These are phyloP conservation scores for Aspergillus heteromorphus DNA, from an alignment of 495 filamentous ascomycete species.

Conservation along the genomic window DNA sequence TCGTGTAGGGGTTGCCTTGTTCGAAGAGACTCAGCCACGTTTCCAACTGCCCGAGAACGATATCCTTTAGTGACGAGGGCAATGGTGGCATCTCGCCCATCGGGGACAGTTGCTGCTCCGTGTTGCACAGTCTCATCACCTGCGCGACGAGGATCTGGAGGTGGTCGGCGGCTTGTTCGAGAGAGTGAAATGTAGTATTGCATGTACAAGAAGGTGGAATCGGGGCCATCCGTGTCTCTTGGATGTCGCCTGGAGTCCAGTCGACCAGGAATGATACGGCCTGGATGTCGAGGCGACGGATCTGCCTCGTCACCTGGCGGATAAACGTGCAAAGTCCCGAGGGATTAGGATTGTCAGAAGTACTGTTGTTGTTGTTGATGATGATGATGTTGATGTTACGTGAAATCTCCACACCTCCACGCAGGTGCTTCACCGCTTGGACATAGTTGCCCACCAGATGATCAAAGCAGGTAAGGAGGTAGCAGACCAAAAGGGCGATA, in stretches of 20 bases:
- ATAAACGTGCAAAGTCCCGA: constrained; percentile 1
- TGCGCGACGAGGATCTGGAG: constrained; percentile 8
- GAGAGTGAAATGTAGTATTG: constrained; percentile 3
- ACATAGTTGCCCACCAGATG: constrained; percentile 8
- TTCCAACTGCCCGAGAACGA: constrained; percentile 3
- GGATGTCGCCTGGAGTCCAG: constrained; percentile 2
- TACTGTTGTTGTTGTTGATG: not conserved
- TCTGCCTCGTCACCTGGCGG: constrained; percentile 5
- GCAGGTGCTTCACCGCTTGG: constrained; percentile 8
- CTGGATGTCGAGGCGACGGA: constrained; percentile 9
- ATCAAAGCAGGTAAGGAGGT: constrained; percentile 10
- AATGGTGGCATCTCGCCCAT: constrained; percentile 7
- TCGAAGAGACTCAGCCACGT: constrained; percentile 6
- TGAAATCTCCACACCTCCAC: constrained; percentile 7
- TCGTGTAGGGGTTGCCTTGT: constrained; percentile 2
- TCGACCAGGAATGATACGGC: constrained; percentile 7
- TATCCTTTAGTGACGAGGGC: constrained; percentile 2
- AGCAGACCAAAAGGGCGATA: constrained; percentile 5
- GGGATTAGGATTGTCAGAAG: not conserved
- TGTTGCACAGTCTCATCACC: constrained; percentile 7
- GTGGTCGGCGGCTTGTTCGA: constrained; percentile 8
- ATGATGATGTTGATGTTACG: constrained; percentile 1
- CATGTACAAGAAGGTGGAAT: not conserved
- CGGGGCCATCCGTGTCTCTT: not conserved
- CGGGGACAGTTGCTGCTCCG: constrained; percentile 6